Percentiles rank a stretch among this genome's conserved stretches.
These are phyloP conservation scores for Fraxinus baroniana DNA, from an alignment of 305 asterid species.

Conservation along the genomic window DNA sequence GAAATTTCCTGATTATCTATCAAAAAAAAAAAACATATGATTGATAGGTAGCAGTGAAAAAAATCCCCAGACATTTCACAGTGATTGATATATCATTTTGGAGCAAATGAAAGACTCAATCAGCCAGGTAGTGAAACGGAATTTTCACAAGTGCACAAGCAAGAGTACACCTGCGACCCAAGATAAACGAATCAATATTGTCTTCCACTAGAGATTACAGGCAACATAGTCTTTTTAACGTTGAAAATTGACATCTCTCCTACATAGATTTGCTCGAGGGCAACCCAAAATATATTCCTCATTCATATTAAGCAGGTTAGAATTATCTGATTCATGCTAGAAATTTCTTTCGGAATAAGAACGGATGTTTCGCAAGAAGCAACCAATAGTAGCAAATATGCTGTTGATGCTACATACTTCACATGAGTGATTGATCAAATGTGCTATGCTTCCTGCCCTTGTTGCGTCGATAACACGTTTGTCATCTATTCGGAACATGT, in stretches of 20 bases:
- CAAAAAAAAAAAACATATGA: too few species aligned
- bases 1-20: too few species aligned
- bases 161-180: background rate
- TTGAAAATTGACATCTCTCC: background rate
- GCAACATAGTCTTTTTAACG: background rate
- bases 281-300: background rate
- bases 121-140: background rate
- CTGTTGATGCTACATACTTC: conserved; percentile 57
- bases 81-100: background rate
- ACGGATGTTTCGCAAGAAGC: conserved; percentile 7
- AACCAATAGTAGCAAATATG: conserved; percentile 20
- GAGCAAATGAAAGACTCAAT: background rate
- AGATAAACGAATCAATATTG: background rate
- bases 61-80: background rate
- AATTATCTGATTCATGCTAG: background rate
- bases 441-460: conserved; percentile 95
- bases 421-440: conserved; percentile 94
- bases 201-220: background rate
- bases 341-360: background rate
- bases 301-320: background rate
- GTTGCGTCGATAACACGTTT: conserved; percentile 94
- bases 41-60: background rate
- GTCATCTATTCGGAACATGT: conserved; percentile 92
- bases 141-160: background rate
- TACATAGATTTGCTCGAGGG: background rate